These are phyloP conservation scores for Opeltia flavorubescens DNA, from an alignment of 495 filamentous ascomycete genomes.

Conservation along the genomic window DNA sequence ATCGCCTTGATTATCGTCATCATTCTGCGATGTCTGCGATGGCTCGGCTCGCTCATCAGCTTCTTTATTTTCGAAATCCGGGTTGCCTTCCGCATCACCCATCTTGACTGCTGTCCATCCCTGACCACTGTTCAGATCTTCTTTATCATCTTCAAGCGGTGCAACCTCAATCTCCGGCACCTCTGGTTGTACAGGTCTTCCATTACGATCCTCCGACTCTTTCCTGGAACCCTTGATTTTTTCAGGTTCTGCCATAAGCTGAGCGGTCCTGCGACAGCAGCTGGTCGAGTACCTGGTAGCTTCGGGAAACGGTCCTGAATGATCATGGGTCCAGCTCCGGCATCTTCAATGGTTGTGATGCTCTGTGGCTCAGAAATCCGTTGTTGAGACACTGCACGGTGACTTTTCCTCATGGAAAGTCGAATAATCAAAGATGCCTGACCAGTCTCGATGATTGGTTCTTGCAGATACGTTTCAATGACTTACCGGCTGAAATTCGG, in stretches of 20 bases:
- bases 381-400: constrained; percentile 5
- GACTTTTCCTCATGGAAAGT: no score
- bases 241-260: constrained; percentile 3
- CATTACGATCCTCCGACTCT: constrained; percentile 1
- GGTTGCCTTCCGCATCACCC: constrained; percentile 4
- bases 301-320: neutral
- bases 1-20: neutral
- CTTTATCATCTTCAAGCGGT: constrained; percentile 13
- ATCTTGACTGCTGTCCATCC: constrained; percentile 16
- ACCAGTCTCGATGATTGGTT: neutral
- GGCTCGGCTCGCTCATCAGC: neutral
- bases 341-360: no score
- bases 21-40: neutral
- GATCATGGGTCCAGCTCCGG: neutral
- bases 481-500: no score
- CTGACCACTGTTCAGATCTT: constrained; percentile 11
- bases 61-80: neutral
- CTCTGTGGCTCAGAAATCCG: no score
- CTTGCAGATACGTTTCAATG: no score
- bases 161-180: neutral
- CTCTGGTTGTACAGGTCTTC: neutral
- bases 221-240: neutral
- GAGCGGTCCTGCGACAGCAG: neutral
- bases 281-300: neutral
- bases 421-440: neutral